Percentiles rank a stretch among this genome's conserved stretches.
Conservation (phyloP, 768 basidiomycete genomes). For the Trametes sanguinea region DNA sequence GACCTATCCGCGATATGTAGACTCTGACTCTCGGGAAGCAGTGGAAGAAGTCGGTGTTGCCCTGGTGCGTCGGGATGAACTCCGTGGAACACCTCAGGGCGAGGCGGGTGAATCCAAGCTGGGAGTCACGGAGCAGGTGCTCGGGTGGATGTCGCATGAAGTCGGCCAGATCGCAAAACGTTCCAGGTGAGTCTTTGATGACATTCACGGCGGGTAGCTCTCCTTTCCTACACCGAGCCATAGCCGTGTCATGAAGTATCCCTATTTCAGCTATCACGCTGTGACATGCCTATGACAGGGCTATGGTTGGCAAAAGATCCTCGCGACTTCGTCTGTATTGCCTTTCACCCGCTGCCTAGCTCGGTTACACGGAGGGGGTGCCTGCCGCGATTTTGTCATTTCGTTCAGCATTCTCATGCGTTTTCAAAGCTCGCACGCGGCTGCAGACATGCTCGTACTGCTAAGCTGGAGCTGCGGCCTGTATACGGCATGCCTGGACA, state of each 20-base stretch:
- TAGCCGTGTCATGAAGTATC: too few species aligned
- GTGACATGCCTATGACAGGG: too few species aligned
- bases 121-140: conserved; percentile 67
- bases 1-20: conserved; percentile 80
- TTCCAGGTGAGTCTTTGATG: conserved; percentile 51
- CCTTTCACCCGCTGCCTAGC: too few species aligned
- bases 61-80: conserved; percentile 63
- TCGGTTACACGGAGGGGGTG: too few species aligned
- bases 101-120: conserved; percentile 46
- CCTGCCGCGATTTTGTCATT: too few species aligned
- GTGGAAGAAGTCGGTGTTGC: conserved; percentile 68
- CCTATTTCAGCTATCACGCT: too few species aligned
- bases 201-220: not conserved
- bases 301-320: too few species aligned
- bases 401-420: too few species aligned
- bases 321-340: too few species aligned
- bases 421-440: conserved; percentile 39
- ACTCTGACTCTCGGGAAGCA: conserved; percentile 67
- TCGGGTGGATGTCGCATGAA: conserved; percentile 77
- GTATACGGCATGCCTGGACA: conserved; percentile 52
- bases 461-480: conserved; percentile 71
- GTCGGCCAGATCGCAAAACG: conserved; percentile 57
- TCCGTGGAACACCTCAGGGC: conserved; percentile 44
- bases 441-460: conserved; percentile 66
- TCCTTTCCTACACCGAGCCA: not conserved